A percentile compares a stretch with the other conserved stretches of the same genome.
phyloP scores from a whole-genome alignment of 2,329 filamentous ascomycete species.

The Colletotrichum chlorophyti region DNA sequence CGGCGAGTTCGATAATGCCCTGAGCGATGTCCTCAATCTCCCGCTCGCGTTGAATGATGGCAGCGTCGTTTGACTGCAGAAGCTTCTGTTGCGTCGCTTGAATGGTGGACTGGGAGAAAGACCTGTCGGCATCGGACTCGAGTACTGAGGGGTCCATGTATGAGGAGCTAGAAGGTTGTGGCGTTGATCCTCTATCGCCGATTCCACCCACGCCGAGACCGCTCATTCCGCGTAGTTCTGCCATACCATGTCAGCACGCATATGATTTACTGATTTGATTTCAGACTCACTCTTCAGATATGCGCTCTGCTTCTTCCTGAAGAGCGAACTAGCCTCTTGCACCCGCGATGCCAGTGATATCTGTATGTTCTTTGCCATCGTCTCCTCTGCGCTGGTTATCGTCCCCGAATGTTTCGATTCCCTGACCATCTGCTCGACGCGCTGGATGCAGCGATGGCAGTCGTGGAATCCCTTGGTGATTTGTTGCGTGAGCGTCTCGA shows the following conservation, averaged over 20 bases:
- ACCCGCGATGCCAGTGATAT: conserved; percentile 87
- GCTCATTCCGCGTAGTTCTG: conserved; percentile 78
- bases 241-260: conserved; percentile 31
- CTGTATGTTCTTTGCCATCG: conserved; percentile 96
- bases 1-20: conserved; percentile 95
- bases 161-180: conserved; percentile 48
- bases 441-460: conserved; percentile 88
- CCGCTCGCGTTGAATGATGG: conserved; percentile 89
- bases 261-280: neutral
- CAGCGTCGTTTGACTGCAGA: conserved; percentile 78
- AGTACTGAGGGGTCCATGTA: conserved; percentile 88
- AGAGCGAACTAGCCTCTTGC: conserved; percentile 88
- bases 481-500: conserved; percentile 87
- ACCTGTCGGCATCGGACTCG: conserved; percentile 93
- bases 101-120: conserved; percentile 87
- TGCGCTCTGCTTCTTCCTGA: conserved; percentile 95
- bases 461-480: conserved; percentile 90
- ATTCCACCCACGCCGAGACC: conserved; percentile 59
- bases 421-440: conserved; percentile 84
- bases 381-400: conserved; percentile 84
- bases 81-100: conserved; percentile 77
- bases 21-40: conserved; percentile 99
- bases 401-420: conserved; percentile 77
- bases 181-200: conserved; percentile 60
- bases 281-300: conserved; percentile 83